Conservation (phyloP, 306 rosid genomes). For the Cicer judaicum region DNA sequence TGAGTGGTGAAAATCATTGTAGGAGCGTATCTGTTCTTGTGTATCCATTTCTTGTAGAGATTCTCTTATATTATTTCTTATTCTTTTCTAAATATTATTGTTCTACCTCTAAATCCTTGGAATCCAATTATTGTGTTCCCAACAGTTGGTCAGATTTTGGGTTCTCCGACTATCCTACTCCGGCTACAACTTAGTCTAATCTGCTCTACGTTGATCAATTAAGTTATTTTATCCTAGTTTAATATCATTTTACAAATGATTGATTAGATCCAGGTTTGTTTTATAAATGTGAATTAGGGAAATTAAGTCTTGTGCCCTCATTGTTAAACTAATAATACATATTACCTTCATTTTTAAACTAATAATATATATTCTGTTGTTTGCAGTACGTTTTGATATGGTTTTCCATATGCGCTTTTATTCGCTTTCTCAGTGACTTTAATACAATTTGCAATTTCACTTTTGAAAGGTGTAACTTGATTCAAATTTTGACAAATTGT, state of each 20-base stretch:
- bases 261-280: background rate
- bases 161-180: background rate
- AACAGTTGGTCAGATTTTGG: background rate
- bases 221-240: background rate
- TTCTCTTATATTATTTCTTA: too few relatives aligned
- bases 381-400: background rate
- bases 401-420: background rate
- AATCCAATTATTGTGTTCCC: too few relatives aligned
- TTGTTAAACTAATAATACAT: background rate
- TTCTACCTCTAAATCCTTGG: too few relatives aligned
- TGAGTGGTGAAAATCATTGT: too few relatives aligned
- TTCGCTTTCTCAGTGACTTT: background rate
- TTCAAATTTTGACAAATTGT: conserved; percentile 4
- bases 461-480: background rate
- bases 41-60: too few relatives aligned
- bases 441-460: background rate
- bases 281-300: background rate
- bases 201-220: background rate
- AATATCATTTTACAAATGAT: background rate
- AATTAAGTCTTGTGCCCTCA: background rate
- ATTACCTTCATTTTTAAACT: too few relatives aligned
- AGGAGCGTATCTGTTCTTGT: too few relatives aligned
- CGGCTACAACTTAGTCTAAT: background rate
- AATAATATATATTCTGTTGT: background rate
- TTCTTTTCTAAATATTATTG: too few relatives aligned